Percentiles rank a stretch among this genome's conserved stretches.
These are phyloP conservation scores for Candida dendrica DNA, from an alignment of 805 yeast genomes.

Conservation along the genomic window DNA sequence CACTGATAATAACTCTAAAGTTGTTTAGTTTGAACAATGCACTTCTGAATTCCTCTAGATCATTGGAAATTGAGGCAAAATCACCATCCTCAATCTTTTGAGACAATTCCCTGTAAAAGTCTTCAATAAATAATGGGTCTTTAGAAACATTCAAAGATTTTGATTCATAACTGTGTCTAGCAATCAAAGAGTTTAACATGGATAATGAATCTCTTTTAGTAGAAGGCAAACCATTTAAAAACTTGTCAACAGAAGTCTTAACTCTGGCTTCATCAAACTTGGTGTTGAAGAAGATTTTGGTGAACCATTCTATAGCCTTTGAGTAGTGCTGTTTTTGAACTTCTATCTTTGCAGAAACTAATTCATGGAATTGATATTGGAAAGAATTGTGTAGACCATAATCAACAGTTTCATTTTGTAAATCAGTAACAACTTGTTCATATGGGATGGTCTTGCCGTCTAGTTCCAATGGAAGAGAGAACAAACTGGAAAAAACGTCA, in stretches of 20 bases:
- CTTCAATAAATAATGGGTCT: conserved; percentile 61
- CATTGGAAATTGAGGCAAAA: conserved; percentile 37
- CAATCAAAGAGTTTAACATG: conserved; percentile 60
- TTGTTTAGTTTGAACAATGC: conserved; percentile 51
- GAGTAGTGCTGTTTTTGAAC: conserved; percentile 55
- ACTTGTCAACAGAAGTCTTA: conserved; percentile 42
- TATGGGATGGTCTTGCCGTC: conserved; percentile 56
- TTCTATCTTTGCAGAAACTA: conserved; percentile 53
- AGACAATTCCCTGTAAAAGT: conserved; percentile 40
- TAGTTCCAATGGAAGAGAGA: conserved; percentile 61
- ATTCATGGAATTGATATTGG: conserved; percentile 57
- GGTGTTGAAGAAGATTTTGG: conserved; percentile 54
- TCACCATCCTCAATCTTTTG: conserved; percentile 47
- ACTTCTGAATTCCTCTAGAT: conserved; percentile 44
- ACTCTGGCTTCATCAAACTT: conserved; percentile 70
- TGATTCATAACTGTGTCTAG: conserved; percentile 43
- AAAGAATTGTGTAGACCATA: conserved; percentile 50
- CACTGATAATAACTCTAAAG: conserved; percentile 61
- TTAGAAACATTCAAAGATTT: conserved; percentile 60
- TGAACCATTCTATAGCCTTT: conserved; percentile 72
- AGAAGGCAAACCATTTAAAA: conserved; percentile 33
- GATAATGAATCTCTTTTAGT: conserved; percentile 35
- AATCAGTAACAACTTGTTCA: conserved; percentile 67
- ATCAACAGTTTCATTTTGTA: conserved; percentile 69
- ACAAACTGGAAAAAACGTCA: conserved; percentile 58